A percentile compares a stretch with the other conserved stretches of the same genome.
phyloP scores from a whole-genome alignment of 352 stramenopile species.

The Globisporangium polare region DNA sequence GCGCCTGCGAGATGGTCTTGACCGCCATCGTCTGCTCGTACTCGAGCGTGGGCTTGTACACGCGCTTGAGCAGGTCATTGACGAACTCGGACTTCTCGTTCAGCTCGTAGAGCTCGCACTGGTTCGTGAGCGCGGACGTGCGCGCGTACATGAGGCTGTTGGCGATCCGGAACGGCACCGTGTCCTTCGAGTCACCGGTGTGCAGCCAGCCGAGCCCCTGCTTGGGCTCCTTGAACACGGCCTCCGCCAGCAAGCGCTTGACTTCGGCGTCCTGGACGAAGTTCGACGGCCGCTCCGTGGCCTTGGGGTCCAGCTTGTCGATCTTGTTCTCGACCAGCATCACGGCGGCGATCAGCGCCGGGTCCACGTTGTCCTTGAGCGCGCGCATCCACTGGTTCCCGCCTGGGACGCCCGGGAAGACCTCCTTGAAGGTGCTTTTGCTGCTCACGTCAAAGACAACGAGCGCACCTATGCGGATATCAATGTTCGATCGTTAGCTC shows the following conservation, averaged over 20 bases:
- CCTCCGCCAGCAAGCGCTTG: slow-evolving; percentile 38
- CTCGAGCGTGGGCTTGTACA: slow-evolving; percentile 30
- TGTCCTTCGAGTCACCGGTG: slow-evolving; percentile 32
- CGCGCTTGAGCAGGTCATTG: slow-evolving; percentile 25
- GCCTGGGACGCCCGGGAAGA: slow-evolving; percentile 40
- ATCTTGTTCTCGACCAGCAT: slow-evolving; percentile 80
- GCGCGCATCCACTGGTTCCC: slow-evolving; percentile 57
- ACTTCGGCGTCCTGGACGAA: slow-evolving; percentile 52
- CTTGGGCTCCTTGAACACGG: slow-evolving; percentile 48
- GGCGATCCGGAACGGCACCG: slow-evolving; percentile 46
- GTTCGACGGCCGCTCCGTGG: slow-evolving; percentile 25
- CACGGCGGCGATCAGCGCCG: slow-evolving; percentile 38
- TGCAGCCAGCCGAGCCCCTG: slow-evolving; percentile 53
- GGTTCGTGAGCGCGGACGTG: slow-evolving; percentile 53
- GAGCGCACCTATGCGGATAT: slow-evolving; percentile 35
- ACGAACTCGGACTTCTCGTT: slow-evolving; percentile 34
- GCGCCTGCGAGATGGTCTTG: slow-evolving; percentile 42
- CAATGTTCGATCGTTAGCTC: background rate
- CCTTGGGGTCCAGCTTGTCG: slow-evolving; percentile 41
- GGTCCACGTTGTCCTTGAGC: slow-evolving; percentile 64
- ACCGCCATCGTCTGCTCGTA: slow-evolving; percentile 47
- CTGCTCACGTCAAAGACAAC: slow-evolving; percentile 65
- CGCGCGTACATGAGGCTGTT: slow-evolving; percentile 69
- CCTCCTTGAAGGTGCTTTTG: slow-evolving; percentile 65
- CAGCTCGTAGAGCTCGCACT: slow-evolving; percentile 57